Percentiles rank a stretch among this genome's conserved stretches.
Evolutionary conservation across 2,329 filamentous ascomycete species (phyloP).

Genomic region (Aspergillus melleus): DNA sequence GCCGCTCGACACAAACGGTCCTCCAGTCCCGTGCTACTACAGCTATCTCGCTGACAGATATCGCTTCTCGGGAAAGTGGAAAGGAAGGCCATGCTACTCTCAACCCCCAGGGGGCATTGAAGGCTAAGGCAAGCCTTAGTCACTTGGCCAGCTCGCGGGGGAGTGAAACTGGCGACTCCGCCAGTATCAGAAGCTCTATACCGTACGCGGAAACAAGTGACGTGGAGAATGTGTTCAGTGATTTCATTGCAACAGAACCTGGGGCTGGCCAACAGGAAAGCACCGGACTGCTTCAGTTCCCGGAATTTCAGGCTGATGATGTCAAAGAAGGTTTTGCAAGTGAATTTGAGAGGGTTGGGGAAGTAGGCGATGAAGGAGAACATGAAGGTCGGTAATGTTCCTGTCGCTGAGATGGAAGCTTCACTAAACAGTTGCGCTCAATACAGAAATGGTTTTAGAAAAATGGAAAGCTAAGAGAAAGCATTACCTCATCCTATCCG

Average conservation of each 20-base stretch:
- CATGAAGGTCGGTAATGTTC: slow-evolving; percentile 54
- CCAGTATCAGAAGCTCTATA: slow-evolving; percentile 52
- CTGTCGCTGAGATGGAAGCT: not conserved
- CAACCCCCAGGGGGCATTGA: slow-evolving; percentile 30
- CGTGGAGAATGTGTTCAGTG: slow-evolving; percentile 76
- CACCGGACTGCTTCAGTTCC: slow-evolving; percentile 33
- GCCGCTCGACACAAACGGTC: slow-evolving; percentile 33
- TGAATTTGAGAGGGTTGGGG: slow-evolving; percentile 74
- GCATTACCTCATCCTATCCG: slow-evolving; percentile 94
- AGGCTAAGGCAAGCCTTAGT: slow-evolving; percentile 38
- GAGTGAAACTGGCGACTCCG: slow-evolving; percentile 53
- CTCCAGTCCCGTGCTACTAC: slow-evolving; percentile 72
- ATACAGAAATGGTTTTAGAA: slow-evolving; percentile 53
- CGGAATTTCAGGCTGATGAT: slow-evolving; percentile 46
- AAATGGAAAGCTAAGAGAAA: slow-evolving; percentile 92
- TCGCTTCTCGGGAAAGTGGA: slow-evolving; percentile 71
- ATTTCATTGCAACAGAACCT: slow-evolving; percentile 55
- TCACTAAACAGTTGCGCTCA: not conserved
- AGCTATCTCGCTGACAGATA: slow-evolving; percentile 77
- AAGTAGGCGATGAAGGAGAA: slow-evolving; percentile 52
- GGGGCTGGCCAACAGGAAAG: slow-evolving; percentile 41
- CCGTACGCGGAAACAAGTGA: slow-evolving; percentile 65
- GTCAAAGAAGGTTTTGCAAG: slow-evolving; percentile 66
- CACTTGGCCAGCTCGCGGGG: slow-evolving; percentile 47
- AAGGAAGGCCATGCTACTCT: slow-evolving; percentile 59